phyloP scores from a whole-genome alignment of 257 asterid genomes.

The Anisodus tanguticus region DNA sequence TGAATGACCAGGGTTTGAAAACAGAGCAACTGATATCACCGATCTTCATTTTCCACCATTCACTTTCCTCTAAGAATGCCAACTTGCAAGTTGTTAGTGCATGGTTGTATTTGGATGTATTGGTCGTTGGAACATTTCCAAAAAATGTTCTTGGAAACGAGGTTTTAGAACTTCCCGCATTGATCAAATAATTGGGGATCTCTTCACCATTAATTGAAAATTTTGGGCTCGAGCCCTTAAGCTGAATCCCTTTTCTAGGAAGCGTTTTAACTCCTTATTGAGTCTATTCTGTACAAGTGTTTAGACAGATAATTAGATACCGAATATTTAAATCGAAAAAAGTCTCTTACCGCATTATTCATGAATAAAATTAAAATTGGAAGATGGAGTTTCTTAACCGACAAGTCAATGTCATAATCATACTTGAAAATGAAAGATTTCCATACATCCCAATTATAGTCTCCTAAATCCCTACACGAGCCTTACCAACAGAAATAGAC shows the following conservation, averaged over 20 bases:
- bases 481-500: background rate
- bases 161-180: background rate
- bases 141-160: background rate
- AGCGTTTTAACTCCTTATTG: no score
- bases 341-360: background rate
- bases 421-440: background rate
- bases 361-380: background rate
- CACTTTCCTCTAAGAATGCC: background rate
- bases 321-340: background rate
- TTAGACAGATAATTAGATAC: background rate
- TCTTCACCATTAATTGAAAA: background rate
- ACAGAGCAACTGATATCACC: no score
- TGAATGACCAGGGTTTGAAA: no score
- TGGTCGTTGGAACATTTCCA: slow-evolving; percentile 7
- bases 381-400: background rate
- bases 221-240: background rate
- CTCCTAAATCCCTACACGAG: background rate
- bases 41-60: slow-evolving; percentile 27
- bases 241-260: background rate
- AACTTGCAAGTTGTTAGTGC: background rate
- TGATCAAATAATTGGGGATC: background rate
- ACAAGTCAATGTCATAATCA: background rate
- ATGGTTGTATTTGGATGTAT: background rate
- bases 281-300: no score
- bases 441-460: background rate